phyloP scores from a whole-genome alignment of 1,284 basidiomycete genomes.

The Microbotryum scabiosae region DNA sequence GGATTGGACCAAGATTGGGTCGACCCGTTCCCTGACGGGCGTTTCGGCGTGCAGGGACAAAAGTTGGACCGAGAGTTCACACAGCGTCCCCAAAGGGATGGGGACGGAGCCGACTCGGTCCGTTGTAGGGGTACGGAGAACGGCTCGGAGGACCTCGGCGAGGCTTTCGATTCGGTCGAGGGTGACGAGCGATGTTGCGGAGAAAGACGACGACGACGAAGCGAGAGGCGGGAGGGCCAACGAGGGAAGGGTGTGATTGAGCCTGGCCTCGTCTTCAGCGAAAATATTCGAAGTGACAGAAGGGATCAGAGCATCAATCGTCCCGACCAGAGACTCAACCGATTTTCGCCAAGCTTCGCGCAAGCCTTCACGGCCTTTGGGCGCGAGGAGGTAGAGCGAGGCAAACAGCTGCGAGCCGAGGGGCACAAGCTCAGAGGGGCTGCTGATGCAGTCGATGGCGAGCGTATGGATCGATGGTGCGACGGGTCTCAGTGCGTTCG shows the following conservation, averaged over 20 bases:
- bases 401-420: conserved; percentile 21
- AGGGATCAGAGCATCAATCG: conserved; percentile 10
- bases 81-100: conserved; percentile 22
- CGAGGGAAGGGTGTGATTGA: conserved; percentile 17
- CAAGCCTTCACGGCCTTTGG: conserved; percentile 26
- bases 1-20: conserved; percentile 7
- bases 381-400: conserved; percentile 27
- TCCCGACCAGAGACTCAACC: conserved; percentile 20
- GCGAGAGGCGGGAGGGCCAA: conserved; percentile 17
- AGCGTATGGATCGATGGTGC: conserved; percentile 22
- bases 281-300: conserved; percentile 15
- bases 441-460: conserved; percentile 12
- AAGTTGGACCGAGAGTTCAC: conserved; percentile 19
- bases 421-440: not conserved
- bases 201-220: not conserved
- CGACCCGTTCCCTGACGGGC: conserved; percentile 13
- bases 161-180: conserved; percentile 59
- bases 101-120: conserved; percentile 21
- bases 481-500: conserved; percentile 24
- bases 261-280: conserved; percentile 16
- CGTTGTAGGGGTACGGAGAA: conserved; percentile 23
- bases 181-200: not conserved
- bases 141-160: conserved; percentile 72
- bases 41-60: conserved; percentile 8
- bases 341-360: conserved; percentile 25